Conservation (phyloP, 2,329 filamentous ascomycete genomes). For the Volutella citrinella region DNA sequence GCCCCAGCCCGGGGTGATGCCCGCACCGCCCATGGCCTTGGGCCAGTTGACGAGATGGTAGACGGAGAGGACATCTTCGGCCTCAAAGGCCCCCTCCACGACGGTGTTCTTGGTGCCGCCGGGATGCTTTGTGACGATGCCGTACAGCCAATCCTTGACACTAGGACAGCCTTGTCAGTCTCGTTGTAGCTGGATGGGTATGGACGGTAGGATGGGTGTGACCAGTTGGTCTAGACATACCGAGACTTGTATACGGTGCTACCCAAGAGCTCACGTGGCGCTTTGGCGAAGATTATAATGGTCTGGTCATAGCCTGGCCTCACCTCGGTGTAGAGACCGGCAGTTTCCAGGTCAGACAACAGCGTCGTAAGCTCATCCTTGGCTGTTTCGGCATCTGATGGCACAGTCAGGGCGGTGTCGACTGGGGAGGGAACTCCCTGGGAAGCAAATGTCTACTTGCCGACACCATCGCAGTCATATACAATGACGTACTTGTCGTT, state of each 20-base stretch:
- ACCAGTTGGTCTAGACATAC: slow-evolving; percentile 31
- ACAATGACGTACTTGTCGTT: slow-evolving; percentile 41
- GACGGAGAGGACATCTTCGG: slow-evolving; percentile 68
- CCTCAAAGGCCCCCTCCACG: slow-evolving; percentile 51
- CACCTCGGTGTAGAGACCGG: slow-evolving; percentile 69
- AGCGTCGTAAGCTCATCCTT: slow-evolving; percentile 40
- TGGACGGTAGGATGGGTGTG: neutral
- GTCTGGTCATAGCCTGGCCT: slow-evolving; percentile 66
- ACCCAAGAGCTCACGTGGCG: slow-evolving; percentile 59
- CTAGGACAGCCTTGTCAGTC: slow-evolving; percentile 35
- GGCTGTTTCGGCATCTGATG: slow-evolving; percentile 32
- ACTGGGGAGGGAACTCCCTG: neutral
- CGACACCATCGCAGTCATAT: slow-evolving; percentile 35
- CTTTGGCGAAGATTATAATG: slow-evolving; percentile 64
- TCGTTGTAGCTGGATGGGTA: too few species aligned
- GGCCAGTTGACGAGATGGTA: slow-evolving; percentile 64
- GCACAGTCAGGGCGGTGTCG: neutral
- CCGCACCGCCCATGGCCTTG: slow-evolving; percentile 58
- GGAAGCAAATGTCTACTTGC: slow-evolving; percentile 18
- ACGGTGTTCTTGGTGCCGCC: slow-evolving; percentile 49
- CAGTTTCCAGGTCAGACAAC: slow-evolving; percentile 55
- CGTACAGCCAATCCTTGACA: slow-evolving; percentile 73
- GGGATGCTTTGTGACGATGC: slow-evolving; percentile 63
- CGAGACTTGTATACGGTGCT: slow-evolving; percentile 66
- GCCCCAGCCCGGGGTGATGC: slow-evolving; percentile 55